Evolutionary conservation across 2,329 filamentous ascomycete genomes (phyloP).

Genomic region (Calonectria pteridis): DNA sequence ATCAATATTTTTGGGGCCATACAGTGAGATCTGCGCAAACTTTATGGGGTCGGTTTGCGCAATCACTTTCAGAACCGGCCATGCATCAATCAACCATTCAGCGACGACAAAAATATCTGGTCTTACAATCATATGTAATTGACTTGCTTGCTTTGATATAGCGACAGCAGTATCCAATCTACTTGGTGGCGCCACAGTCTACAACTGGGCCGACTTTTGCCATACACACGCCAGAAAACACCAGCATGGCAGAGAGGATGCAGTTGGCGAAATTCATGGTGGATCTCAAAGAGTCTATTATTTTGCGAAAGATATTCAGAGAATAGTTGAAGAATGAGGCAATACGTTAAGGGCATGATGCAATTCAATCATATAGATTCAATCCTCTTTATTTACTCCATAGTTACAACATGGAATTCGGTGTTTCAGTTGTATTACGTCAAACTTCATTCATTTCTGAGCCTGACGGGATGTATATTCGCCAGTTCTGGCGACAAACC

Average conservation of each 20-base stretch:
- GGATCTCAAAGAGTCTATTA: not conserved
- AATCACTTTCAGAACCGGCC: not conserved
- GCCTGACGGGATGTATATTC: not conserved
- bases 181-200: not conserved
- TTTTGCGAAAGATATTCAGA: too few species aligned
- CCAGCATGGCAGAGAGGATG: not conserved
- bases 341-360: not conserved
- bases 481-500: not conserved
- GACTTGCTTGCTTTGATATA: not conserved
- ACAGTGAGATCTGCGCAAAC: not conserved
- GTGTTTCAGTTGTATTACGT: not conserved
- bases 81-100: not conserved
- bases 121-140: not conserved
- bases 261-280: not conserved
- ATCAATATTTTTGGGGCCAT: not conserved
- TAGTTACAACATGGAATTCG: not conserved
- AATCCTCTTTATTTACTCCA: not conserved
- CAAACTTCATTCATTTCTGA: not conserved
- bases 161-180: not conserved
- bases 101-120: not conserved
- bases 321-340: not conserved
- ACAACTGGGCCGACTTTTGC: not conserved
- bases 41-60: not conserved
- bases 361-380: not conserved
- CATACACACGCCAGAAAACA: not conserved